Base-by-base conservation (phyloP, 768 basidiomycete genomes). In the Coprinellus micaceus region DNA sequence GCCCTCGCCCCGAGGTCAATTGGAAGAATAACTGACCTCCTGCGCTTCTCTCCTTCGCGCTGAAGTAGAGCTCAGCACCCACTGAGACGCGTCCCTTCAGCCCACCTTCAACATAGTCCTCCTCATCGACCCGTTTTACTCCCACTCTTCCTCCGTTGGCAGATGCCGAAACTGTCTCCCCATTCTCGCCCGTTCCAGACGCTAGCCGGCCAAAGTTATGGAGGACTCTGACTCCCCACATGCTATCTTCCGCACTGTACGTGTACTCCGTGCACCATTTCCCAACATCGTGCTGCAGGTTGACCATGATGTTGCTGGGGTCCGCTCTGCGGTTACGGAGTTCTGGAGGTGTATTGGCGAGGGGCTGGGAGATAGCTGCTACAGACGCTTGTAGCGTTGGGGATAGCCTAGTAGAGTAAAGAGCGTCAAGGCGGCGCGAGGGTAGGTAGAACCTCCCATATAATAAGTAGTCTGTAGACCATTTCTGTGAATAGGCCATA, bases 201-300 rank as follows among this genome's bases (percentile, higher is more conserved):
- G 78, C 83, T 3, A 86, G 73, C 69, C 81, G 82, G 13, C 94
- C 94, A 73, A 97, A 98, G 66, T 98, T 97, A 67, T 94, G 93
- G 48, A 98, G 78, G 17, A 93, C 81, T 17, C 90, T 82, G 17
- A 93, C 69, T 15, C 96, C 96, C 77, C 86, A 88, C 93, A 98
- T 96, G 19, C 87, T 86, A 63, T 98, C 96, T 61, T 94, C 91
- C 1, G 91, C 91, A 61, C 93, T 94, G 78, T 89, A 98, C 2
- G 89, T 90, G 62, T 96, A 98, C 69, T 98, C 96, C 2, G 89
- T 87, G 61, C 91, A 91, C 85, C 89, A 94, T 61, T 89, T 84
- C 2, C 95, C 96, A 9, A 89, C 82, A 66, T 97, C 94, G 65
- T 97, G 94, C 69, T 96, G 94, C 33, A 98, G 70, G 60, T 83